Evolutionary conservation across 345 rosid genomes (phyloP).

Genomic region (Brassica incana): DNA sequence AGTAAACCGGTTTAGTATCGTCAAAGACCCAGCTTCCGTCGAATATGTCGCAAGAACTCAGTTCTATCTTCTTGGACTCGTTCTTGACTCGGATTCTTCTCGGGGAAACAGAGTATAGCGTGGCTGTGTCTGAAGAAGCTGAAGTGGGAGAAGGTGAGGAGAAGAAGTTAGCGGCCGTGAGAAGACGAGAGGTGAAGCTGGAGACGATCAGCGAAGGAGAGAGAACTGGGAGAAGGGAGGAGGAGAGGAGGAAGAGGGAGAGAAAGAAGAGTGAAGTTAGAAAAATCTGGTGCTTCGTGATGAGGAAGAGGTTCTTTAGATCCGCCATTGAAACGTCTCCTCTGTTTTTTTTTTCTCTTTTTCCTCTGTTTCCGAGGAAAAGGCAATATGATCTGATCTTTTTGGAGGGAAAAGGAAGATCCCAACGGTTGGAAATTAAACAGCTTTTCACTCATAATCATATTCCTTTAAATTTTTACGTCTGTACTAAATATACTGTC

Average conservation of each 20-base stretch:
- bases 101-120: conserved; percentile 45
- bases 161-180: conserved; percentile 51
- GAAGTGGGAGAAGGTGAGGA: conserved; percentile 30
- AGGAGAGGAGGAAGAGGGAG: conserved; percentile 52
- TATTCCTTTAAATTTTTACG: neutral
- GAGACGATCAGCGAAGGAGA: conserved; percentile 48
- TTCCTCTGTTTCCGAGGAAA: neutral
- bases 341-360: conserved; percentile 7
- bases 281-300: conserved; percentile 37
- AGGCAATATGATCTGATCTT: neutral
- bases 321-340: conserved; percentile 33
- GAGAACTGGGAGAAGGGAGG: conserved; percentile 40
- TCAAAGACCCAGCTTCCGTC: conserved; percentile 61
- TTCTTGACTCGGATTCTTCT: conserved; percentile 47
- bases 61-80: conserved; percentile 25
- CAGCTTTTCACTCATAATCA: neutral
- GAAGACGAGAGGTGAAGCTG: conserved; percentile 50
- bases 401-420: conserved; percentile 27
- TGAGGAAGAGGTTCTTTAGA: conserved; percentile 29
- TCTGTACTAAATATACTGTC: neutral
- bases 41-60: conserved; percentile 63
- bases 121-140: conserved; percentile 39
- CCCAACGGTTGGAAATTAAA: conserved; percentile 24
- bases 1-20: conserved; percentile 50
- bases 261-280: conserved; percentile 43